Conservation (phyloP, 257 asterid genomes). For the Salvia miltiorrhiza region DNA sequence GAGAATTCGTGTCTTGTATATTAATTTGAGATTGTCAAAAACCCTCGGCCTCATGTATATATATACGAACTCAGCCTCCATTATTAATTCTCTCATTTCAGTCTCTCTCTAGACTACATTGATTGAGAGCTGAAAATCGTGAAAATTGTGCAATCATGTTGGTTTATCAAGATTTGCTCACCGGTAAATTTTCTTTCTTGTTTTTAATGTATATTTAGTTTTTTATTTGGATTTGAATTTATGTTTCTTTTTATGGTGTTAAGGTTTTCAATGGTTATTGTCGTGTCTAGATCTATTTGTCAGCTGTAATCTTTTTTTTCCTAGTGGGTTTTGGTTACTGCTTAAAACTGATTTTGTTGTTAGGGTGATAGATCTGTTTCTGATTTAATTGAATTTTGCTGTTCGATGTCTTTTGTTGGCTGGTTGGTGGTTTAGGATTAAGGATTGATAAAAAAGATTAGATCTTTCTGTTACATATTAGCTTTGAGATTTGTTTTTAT, state of each 20-base stretch:
- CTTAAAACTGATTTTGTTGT: neutral
- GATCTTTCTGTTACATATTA: neutral
- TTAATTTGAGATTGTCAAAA: neutral
- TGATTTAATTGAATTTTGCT: neutral
- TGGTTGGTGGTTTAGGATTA: neutral
- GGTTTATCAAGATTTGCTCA: conserved; percentile 36
- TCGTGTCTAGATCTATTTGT: neutral
- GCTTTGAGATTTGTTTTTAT: neutral
- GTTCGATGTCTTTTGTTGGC: neutral
- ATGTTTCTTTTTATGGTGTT: neutral
- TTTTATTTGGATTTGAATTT: neutral
- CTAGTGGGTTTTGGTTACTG: no score
- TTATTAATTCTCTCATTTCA: conserved; percentile 7
- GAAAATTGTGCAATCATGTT: conserved; percentile 25
- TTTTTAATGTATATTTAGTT: neutral
- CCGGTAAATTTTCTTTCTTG: conserved; percentile 9
- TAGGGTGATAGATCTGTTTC: neutral
- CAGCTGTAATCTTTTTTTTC: neutral
- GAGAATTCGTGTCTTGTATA: neutral
- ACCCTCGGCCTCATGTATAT: neutral
- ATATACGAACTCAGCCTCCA: neutral
- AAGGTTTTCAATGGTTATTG: neutral
- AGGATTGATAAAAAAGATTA: neutral
- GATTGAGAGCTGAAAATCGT: conserved; percentile 15
- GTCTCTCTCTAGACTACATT: neutral